Percentiles rank a stretch among this genome's conserved stretches.
Conservation (phyloP, 345 rosid species). For the Euphorbia pulcherrima region DNA sequence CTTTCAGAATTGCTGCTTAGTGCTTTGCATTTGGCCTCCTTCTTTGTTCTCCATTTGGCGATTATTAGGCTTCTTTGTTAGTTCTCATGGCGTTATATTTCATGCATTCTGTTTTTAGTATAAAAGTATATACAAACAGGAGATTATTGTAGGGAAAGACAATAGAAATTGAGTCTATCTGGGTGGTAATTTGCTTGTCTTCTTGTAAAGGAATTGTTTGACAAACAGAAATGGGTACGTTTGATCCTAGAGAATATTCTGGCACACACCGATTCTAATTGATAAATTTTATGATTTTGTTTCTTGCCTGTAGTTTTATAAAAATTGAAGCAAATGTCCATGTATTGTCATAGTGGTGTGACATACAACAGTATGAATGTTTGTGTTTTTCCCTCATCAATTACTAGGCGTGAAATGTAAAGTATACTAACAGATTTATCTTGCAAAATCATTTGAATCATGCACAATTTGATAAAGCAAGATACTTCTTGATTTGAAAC, state of each 20-base stretch:
- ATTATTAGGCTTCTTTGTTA: not conserved
- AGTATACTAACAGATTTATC: not conserved
- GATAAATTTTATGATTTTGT: not conserved
- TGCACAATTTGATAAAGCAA: not conserved
- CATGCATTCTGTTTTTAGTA: not conserved
- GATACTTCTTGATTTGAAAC: not conserved
- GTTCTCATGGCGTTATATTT: not conserved
- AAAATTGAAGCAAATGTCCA: not conserved
- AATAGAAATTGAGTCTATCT: not conserved
- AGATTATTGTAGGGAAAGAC: not conserved
- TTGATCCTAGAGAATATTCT: not conserved
- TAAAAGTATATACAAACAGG: not conserved
- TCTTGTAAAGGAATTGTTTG: not conserved
- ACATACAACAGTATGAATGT: too few relatives aligned
- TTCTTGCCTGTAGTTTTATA: not conserved
- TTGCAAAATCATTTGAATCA: not conserved
- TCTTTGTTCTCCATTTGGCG: not conserved
- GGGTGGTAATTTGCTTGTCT: not conserved
- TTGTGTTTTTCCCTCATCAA: too few relatives aligned
- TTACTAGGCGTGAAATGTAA: not conserved
- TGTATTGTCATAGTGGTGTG: not conserved
- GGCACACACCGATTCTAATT: not conserved
- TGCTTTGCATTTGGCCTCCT: not conserved
- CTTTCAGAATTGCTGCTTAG: not conserved
- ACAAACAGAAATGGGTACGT: not conserved